Evolutionary conservation across 2,329 filamentous ascomycete genomes (phyloP).

Genomic region (Graphilbum fragrans): DNA sequence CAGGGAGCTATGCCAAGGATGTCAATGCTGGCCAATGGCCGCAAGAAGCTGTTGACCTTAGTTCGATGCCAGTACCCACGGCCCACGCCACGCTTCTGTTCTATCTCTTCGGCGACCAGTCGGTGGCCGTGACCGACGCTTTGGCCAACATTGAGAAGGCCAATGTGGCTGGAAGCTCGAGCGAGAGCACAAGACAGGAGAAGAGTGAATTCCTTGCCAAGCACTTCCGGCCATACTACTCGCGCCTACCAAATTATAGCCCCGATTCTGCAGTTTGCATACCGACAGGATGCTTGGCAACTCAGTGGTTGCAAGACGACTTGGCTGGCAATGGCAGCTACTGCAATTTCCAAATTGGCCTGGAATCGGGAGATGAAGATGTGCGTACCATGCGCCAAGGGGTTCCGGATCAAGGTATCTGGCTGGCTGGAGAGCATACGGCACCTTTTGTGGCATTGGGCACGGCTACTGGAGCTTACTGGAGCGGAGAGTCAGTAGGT

Average conservation of each 20-base stretch:
- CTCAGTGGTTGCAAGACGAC: constrained; percentile 67
- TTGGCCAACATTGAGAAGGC: constrained; percentile 22
- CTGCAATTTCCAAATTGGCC: constrained; percentile 69
- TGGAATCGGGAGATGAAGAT: constrained; percentile 58
- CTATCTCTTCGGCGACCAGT: constrained; percentile 60
- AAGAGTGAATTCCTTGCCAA: constrained; percentile 38
- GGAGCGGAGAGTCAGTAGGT: constrained; percentile 74
- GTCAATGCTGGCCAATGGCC: constrained; percentile 56
- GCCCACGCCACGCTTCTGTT: constrained; percentile 77
- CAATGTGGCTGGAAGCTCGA: no score
- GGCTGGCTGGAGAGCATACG: constrained; percentile 86
- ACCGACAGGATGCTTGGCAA: constrained; percentile 54
- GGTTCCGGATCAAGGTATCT: constrained; percentile 55
- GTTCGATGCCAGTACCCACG: constrained; percentile 42
- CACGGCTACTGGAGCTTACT: constrained; percentile 83
- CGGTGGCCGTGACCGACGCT: constrained; percentile 36
- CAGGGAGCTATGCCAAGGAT: constrained; percentile 45
- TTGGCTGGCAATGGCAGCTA: constrained; percentile 76
- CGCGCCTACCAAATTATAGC: constrained; percentile 57
- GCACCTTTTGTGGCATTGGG: constrained; percentile 81
- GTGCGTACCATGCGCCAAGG: constrained; percentile 53
- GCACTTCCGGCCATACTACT: constrained; percentile 71
- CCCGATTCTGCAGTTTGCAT: constrained; percentile 40
- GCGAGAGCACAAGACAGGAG: constrained; percentile 12
- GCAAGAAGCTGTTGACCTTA: constrained; percentile 67